Percentiles rank a stretch among this genome's conserved stretches.
Evolutionary conservation across 2,329 filamentous ascomycete species (phyloP).

Genomic region (Nemania sp.): DNA sequence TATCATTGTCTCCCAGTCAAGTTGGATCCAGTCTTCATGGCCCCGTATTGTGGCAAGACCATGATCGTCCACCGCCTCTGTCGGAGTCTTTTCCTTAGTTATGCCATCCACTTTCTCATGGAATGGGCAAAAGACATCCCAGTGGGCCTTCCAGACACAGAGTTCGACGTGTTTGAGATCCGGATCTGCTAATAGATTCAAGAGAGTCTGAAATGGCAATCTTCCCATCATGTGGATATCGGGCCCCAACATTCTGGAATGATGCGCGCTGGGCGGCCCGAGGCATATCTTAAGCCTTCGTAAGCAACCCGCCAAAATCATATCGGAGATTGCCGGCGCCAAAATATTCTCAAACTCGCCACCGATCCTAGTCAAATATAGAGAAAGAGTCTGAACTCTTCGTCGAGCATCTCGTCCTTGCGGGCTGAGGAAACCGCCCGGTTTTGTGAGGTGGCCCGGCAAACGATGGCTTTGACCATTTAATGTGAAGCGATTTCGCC

Average conservation of each 20-base stretch:
- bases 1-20: slow-evolving; percentile 24
- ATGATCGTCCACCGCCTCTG: slow-evolving; percentile 29
- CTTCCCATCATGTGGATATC: slow-evolving; percentile 31
- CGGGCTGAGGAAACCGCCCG: slow-evolving; percentile 39
- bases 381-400: slow-evolving; percentile 35
- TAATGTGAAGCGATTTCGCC: slow-evolving; percentile 37
- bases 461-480: slow-evolving; percentile 38
- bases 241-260: slow-evolving; percentile 17
- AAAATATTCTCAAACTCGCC: slow-evolving; percentile 39
- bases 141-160: slow-evolving; percentile 44
- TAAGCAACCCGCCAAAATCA: slow-evolving; percentile 38
- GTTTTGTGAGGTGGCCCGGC: slow-evolving; percentile 34
- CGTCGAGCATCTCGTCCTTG: slow-evolving; percentile 36
- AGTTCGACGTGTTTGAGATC: slow-evolving; percentile 48
- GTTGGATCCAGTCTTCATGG: slow-evolving; percentile 22
- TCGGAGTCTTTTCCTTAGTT: slow-evolving; percentile 13
- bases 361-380: slow-evolving; percentile 37
- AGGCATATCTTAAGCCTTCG: slow-evolving; percentile 34
- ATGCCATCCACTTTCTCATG: slow-evolving; percentile 36
- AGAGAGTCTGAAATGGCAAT: slow-evolving; percentile 42
- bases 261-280: slow-evolving; percentile 30
- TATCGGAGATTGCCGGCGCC: slow-evolving; percentile 38
- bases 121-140: slow-evolving; percentile 49
- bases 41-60: slow-evolving; percentile 32
- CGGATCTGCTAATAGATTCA: slow-evolving; percentile 51